These are phyloP conservation scores for Medicago lupulina DNA, from an alignment of 306 rosid species.

Conservation along the genomic window DNA sequence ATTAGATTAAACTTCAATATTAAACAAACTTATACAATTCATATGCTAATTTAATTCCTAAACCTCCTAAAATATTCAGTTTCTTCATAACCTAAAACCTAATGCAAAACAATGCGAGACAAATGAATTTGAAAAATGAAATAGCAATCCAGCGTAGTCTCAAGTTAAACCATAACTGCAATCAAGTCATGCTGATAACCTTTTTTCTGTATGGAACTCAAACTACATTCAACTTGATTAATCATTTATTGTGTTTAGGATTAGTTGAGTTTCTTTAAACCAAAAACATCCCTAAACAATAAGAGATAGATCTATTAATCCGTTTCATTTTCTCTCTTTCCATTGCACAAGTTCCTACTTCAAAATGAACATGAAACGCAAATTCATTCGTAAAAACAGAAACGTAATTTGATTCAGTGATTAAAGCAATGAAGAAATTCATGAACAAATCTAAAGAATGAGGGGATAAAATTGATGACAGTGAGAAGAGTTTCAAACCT, in stretches of 20 bases:
- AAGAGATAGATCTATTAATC: not conserved
- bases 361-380: not conserved
- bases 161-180: conserved; percentile 19
- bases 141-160: conserved; percentile 3
- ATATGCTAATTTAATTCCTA: not conserved
- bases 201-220: not conserved
- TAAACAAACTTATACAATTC: conserved; percentile 18
- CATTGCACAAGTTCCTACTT: not conserved
- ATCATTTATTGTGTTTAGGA: no score
- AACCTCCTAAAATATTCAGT: not conserved
- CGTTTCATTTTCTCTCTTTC: not conserved
- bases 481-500: not conserved
- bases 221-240: not conserved
- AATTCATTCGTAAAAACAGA: not conserved
- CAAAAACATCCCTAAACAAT: no score
- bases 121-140: not conserved
- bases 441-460: not conserved
- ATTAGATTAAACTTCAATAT: conserved; percentile 24
- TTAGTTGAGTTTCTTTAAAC: no score
- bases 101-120: not conserved
- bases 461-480: not conserved
- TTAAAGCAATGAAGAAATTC: not conserved
- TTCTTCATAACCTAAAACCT: conserved; percentile 28
- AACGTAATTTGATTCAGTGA: not conserved
- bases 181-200: not conserved